Base-by-base conservation (phyloP, 805 yeast genomes). In the Lipomyces yamadae region DNA sequence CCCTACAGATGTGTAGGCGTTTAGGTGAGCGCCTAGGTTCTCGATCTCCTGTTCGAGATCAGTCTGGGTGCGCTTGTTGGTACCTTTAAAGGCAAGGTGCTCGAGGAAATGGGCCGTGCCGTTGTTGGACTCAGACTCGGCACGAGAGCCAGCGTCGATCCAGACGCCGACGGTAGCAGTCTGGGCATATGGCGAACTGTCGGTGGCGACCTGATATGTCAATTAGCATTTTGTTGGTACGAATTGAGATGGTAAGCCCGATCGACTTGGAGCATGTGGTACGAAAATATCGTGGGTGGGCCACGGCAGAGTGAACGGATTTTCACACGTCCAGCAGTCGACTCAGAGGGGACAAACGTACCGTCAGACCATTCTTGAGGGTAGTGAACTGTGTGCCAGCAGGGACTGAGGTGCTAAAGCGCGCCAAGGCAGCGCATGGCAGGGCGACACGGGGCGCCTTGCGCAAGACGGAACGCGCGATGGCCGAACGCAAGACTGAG, bases 41-140 rank as follows among this genome's bases (percentile, higher is more conserved):
- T 95, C 99, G 66, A 95, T 91, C 79, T 95, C 98, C 57, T 93
- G 81, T 78, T 95, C 99, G 64, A 95, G 82, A 67, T 87, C 86
- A 65, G 87, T 82, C 81, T 95, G 98, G 11, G 91, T 81, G 77
- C 99, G 85, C 64, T 83, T 83, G 62, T 83, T 78, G 13, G 99
- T 95, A 32, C 99, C 99, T 65, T 95, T 95, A 82, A 95, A 95
- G 8, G 98, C 96, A 75, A 95, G 82, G 79, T 95, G 99, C 79
- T 95, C 99, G 65, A 95, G 81, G 77, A 95, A 95, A 80, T 95
- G 99, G 0, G 99, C 99, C 6, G 98, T 93, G 58, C 99, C 99
- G 73, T 92, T 92, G 75, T 84, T 84, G 74, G 90, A 86, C 57
- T 82, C 82, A 74, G 87, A 89, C 79, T 95, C 99, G 2, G 98